Evolutionary conservation across 2,329 filamentous ascomycete genomes (phyloP).

Genomic region (Sclerotinia glacialis): DNA sequence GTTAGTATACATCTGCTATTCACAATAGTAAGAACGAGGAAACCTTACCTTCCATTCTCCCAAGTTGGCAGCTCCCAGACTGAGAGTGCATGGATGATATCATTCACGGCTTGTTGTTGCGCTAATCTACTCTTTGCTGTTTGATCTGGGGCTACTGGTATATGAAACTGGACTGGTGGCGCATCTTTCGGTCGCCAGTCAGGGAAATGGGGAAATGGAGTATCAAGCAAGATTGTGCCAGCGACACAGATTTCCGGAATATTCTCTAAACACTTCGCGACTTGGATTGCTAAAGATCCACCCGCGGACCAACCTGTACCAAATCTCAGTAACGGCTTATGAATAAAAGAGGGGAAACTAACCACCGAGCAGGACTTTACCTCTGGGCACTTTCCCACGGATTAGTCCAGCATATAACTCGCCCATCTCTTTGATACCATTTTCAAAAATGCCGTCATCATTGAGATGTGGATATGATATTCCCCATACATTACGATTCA

Average conservation of each 20-base stretch:
- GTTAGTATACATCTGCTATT: neutral
- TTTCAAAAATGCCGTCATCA: constrained; percentile 2
- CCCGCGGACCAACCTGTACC: constrained; percentile 16
- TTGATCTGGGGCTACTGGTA: neutral
- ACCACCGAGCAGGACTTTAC: constrained; percentile 17
- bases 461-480: constrained; percentile 18
- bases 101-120: constrained; percentile 12
- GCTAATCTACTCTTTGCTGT: constrained; percentile 7
- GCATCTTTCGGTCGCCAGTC: constrained; percentile 17
- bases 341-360: neutral
- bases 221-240: constrained; percentile 10
- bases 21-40: neutral
- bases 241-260: constrained; percentile 15
- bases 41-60: constrained; percentile 9
- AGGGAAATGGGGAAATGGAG: constrained; percentile 12
- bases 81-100: constrained; percentile 16
- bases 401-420: constrained; percentile 14
- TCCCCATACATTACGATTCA: constrained; percentile 14
- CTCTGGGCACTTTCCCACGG: constrained; percentile 8
- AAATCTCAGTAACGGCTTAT: neutral
- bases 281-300: constrained; percentile 14
- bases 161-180: constrained; percentile 12
- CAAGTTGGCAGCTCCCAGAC: constrained; percentile 14
- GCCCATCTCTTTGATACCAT: constrained; percentile 14
- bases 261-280: constrained; percentile 10